phyloP scores from a whole-genome alignment of 75 land plant species.

The Sequoia sempervirens region DNA sequence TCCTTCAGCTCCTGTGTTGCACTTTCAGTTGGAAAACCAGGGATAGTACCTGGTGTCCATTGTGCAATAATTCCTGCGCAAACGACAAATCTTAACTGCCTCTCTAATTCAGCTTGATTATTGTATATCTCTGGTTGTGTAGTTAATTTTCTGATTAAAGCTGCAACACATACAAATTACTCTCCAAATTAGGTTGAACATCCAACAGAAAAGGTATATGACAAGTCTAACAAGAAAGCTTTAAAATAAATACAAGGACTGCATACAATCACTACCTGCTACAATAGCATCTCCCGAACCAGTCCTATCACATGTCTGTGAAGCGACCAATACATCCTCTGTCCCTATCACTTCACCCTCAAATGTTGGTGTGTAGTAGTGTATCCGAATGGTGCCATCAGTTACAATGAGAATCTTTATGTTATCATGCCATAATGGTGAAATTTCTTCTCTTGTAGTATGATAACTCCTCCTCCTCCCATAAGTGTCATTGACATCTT shows the following conservation, averaged over 20 bases:
- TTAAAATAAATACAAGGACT: background rate
- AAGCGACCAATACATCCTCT: slow-evolving; percentile 87
- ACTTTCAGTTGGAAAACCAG: slow-evolving; percentile 94
- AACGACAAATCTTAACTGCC: slow-evolving; percentile 83
- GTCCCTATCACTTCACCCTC: slow-evolving; percentile 88
- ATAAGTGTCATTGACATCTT: background rate
- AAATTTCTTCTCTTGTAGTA: slow-evolving; percentile 74
- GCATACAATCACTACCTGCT: slow-evolving; percentile 35
- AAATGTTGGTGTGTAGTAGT: slow-evolving; percentile 84
- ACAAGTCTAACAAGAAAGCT: background rate
- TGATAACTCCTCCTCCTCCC: slow-evolving; percentile 61
- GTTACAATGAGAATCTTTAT: slow-evolving; percentile 81
- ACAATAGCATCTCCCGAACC: slow-evolving; percentile 96
- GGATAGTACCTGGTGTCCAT: slow-evolving; percentile 90
- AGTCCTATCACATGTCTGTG: slow-evolving; percentile 84
- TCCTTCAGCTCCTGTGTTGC: slow-evolving; percentile 95
- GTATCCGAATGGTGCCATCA: slow-evolving; percentile 81
- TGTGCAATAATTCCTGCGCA: slow-evolving; percentile 95
- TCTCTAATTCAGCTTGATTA: slow-evolving; percentile 61
- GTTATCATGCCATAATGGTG: slow-evolving; percentile 85
- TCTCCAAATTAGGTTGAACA: background rate
- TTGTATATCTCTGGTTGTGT: slow-evolving; percentile 69
- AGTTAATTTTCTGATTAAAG: slow-evolving; percentile 77
- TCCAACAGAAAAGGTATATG: background rate
- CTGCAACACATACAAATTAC: slow-evolving; percentile 25